Base-by-base conservation (phyloP, 352 stramenopile genomes). In the Phytophthora sansomeana region DNA sequence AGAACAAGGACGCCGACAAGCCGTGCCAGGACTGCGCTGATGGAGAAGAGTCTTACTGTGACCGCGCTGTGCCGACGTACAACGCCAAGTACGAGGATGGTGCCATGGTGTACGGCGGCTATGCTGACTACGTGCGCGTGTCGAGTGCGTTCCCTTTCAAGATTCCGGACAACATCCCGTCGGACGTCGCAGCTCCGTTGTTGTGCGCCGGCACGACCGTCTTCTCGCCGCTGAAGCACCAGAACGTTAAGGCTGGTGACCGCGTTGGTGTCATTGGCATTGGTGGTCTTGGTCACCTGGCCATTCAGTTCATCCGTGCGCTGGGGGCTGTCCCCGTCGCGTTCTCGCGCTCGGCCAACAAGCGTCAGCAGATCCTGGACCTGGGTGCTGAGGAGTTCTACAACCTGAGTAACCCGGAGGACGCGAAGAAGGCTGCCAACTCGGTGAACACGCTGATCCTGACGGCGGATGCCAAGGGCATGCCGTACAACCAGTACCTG, bases 201-300 rank as follows among this genome's bases (percentile, higher is more conserved):
- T 53, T 97, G 51, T 97, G 91, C 67, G 90, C 88, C 21, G 90
- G 89, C 42, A 85, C 90, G 35, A 97, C 90, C 6, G 84, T 81
- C 4, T 97, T 88, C 72, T 89, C 78, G 41, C 89, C 90, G 2
- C 58, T 96, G 48, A 80, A 77, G 69, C 70, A 83, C 64, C 65
- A 74, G 36, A 75, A 76, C 57, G 77, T 89, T n/a, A 70, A 87
- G 63, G 29, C 66, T 14, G 79, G 78, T 13, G 63, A 87, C 48
- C 81, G 74, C 14, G 74, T 97, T 4, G 90, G 74, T 35, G 74
- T 97, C 17, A 79, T 90, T 32, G 90, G 90, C 30, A 83, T 96
- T 67, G 90, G 90, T 13, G 90, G 90, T 16, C 75, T 97, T 28
- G 90, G 90, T 29, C 91, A 97, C 68, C 75, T 97, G 58, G 89